Percentiles rank a stretch among this genome's conserved stretches.
phyloP scores from a whole-genome alignment of 225 moss, liverwort and hornwort genomes.

The Lunularia cruciata region DNA sequence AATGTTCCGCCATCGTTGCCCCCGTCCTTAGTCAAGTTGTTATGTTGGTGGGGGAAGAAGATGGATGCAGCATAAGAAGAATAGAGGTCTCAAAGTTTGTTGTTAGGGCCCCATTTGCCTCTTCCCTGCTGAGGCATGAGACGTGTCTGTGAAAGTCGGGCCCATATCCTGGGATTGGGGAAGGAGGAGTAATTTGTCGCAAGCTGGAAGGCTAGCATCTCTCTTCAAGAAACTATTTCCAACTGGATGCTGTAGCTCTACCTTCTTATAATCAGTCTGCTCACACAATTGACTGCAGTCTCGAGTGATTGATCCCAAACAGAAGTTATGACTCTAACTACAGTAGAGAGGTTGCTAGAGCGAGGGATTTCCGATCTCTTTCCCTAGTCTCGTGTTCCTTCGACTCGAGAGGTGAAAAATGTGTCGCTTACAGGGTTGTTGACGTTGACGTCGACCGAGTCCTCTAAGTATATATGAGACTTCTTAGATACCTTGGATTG shows the following conservation, averaged over 20 bases:
- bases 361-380: not conserved
- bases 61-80: not conserved
- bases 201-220: not conserved
- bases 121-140: not conserved
- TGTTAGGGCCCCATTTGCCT: not conserved
- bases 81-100: not conserved
- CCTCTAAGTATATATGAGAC: too few species aligned
- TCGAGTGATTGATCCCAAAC: not conserved
- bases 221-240: not conserved
- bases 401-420: too few species aligned
- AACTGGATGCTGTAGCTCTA: too few species aligned
- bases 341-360: not conserved
- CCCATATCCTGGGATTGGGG: not conserved
- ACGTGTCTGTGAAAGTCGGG: not conserved
- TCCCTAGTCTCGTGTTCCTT: too few species aligned
- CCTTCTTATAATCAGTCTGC: too few species aligned
- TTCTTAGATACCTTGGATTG: too few species aligned
- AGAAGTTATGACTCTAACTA: not conserved
- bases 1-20: not conserved
- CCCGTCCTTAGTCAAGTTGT: not conserved
- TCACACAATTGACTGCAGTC: not conserved
- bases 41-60: not conserved
- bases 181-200: not conserved
- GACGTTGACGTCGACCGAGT: too few species aligned
- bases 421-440: too few species aligned